phyloP scores from a whole-genome alignment of 1,284 basidiomycete genomes.

The Fistulina hepatica region DNA sequence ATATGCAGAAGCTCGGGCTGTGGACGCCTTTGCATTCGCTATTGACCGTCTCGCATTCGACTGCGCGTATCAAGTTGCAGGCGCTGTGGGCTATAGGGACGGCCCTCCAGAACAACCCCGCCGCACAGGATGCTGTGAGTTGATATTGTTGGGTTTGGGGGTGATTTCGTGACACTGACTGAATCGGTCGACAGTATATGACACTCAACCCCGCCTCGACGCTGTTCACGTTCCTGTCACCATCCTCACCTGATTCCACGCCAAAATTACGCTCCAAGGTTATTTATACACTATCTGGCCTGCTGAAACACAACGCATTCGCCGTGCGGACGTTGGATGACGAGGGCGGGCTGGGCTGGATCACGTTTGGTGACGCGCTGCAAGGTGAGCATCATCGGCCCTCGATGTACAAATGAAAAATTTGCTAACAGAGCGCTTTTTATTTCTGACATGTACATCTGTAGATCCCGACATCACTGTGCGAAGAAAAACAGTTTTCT shows the following conservation, averaged over 20 bases:
- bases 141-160: no score
- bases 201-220: slow-evolving; percentile 55
- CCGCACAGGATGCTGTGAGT: slow-evolving; percentile 78
- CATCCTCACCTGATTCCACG: slow-evolving; percentile 32
- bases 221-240: slow-evolving; percentile 54
- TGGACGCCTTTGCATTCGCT: slow-evolving; percentile 77
- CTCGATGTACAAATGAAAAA: slow-evolving; percentile 9
- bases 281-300: slow-evolving; percentile 77
- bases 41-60: slow-evolving; percentile 41
- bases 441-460: slow-evolving; percentile 9
- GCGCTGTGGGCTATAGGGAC: slow-evolving; percentile 91
- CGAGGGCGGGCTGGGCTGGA: slow-evolving; percentile 52
- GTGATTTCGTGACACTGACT: slow-evolving; percentile 7
- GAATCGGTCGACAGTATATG: slow-evolving; percentile 49
- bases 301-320: slow-evolving; percentile 73
- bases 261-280: slow-evolving; percentile 65
- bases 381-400: slow-evolving; percentile 39
- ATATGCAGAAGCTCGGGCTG: slow-evolving; percentile 75
- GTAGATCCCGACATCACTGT: slow-evolving; percentile 70
- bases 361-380: slow-evolving; percentile 47
- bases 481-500: slow-evolving; percentile 78
- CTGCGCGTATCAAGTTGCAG: slow-evolving; percentile 59
- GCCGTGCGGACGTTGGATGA: slow-evolving; percentile 54
- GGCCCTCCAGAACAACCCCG: slow-evolving; percentile 90
- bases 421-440: slow-evolving; percentile 10